Percentiles rank a stretch among this genome's conserved stretches.
Evolutionary conservation across 2,329 filamentous ascomycete species (phyloP).

Genomic region (Epichloe sibirici): DNA sequence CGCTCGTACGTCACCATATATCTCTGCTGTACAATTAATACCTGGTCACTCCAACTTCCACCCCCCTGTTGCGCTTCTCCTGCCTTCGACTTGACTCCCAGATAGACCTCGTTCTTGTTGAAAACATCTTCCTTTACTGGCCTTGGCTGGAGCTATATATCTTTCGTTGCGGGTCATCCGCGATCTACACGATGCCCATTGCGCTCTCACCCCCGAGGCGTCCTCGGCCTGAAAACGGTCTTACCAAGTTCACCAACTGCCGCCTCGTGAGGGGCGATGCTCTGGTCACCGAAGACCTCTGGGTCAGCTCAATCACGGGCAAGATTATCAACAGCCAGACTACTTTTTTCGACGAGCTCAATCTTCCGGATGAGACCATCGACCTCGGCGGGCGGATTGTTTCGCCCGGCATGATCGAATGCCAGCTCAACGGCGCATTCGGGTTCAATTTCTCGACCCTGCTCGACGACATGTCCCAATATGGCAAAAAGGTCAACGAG

Average conservation of each 20-base stretch:
- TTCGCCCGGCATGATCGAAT: constrained; percentile 77
- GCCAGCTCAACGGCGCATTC: constrained; percentile 83
- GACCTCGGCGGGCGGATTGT: constrained; percentile 76
- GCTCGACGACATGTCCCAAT: constrained; percentile 54
- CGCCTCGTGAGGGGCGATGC: constrained; percentile 56
- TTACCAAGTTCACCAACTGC: constrained; percentile 87
- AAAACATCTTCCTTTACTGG: too few species aligned
- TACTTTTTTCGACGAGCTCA: constrained; percentile 54
- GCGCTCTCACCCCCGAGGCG: constrained; percentile 25
- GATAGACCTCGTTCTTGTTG: too few species aligned
- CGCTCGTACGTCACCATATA: not conserved
- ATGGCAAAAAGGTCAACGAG: constrained; percentile 58
- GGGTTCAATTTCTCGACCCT: constrained; percentile 85
- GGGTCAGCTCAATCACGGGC: constrained; percentile 71
- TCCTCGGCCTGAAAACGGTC: constrained; percentile 31
- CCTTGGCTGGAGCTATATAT: not conserved
- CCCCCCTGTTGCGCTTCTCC: not conserved
- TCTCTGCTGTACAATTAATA: too few species aligned
- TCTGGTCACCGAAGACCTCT: constrained; percentile 69
- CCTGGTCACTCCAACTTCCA: not conserved
- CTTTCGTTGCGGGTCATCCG: too few species aligned
- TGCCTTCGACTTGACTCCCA: not conserved
- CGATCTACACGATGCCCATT: constrained; percentile 31
- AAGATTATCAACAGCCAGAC: constrained; percentile 65
- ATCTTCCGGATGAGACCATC: constrained; percentile 60